Conservation (phyloP, 441 rosid species). For the Adansonia rubrostipa region DNA sequence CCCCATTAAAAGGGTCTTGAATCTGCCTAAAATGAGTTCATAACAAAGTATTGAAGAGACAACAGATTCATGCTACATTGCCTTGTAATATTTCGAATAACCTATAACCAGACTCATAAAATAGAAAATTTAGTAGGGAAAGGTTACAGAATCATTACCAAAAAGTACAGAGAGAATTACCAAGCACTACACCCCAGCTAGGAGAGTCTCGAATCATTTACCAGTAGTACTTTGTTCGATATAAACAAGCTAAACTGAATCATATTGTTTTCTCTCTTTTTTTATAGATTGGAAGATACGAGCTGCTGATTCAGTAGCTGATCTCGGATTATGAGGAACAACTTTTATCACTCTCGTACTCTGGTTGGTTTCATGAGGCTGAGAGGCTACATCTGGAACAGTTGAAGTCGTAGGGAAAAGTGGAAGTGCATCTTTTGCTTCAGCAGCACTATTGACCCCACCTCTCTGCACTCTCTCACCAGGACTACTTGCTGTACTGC, state of each 20-base stretch:
- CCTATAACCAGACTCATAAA: not conserved
- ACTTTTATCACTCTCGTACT: conserved; percentile 70
- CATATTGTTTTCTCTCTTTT: conserved; percentile 65
- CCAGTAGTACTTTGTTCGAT: not conserved
- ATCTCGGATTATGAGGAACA: conserved; percentile 77
- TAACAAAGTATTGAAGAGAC: not conserved
- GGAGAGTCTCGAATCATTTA: not conserved
- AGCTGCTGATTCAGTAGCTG: conserved; percentile 77
- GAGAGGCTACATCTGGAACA: conserved; percentile 28
- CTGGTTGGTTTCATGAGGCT: conserved; percentile 36
- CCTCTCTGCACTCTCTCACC: conserved; percentile 34
- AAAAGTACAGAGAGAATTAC: not conserved
- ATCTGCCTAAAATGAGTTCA: conserved; percentile 11
- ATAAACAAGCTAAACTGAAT: conserved; percentile 34
- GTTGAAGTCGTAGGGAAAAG: conserved; percentile 34
- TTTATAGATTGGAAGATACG: conserved; percentile 85
- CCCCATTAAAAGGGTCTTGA: not conserved
- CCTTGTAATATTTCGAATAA: conserved; percentile 14
- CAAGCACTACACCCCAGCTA: not conserved
- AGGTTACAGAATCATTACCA: conserved; percentile 11
- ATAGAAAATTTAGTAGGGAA: not conserved
- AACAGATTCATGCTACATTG: conserved; percentile 24
- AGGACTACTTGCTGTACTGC: conserved; percentile 64
- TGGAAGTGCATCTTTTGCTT: conserved; percentile 38
- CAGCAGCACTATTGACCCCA: conserved; percentile 25